These are phyloP conservation scores for Aspergillus piperis DNA, from an alignment of 2,329 filamentous ascomycete species.

Conservation along the genomic window DNA sequence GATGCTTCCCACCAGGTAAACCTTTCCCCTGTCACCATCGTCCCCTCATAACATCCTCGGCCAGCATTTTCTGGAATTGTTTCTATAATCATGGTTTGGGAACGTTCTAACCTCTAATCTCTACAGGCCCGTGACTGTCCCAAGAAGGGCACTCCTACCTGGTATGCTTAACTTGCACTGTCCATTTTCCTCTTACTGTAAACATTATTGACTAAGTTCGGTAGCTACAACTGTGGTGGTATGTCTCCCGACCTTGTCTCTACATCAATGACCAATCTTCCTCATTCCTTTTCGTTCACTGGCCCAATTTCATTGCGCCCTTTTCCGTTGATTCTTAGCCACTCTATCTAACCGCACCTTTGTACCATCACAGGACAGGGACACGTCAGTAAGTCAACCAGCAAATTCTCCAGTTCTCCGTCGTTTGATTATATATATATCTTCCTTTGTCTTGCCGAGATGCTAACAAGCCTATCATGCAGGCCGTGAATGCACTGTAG, in stretches of 20 bases:
- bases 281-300: neutral
- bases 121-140: constrained; percentile 81
- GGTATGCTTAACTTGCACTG: constrained; percentile 55
- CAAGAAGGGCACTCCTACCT: constrained; percentile 78
- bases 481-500: constrained; percentile 89
- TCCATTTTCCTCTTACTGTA: neutral
- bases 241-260: constrained; percentile 41
- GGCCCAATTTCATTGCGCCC: neutral
- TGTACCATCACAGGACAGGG: constrained; percentile 56
- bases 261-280: neutral
- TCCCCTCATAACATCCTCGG: neutral
- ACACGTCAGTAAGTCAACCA: constrained; percentile 68
- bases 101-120: constrained; percentile 26
- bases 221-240: constrained; percentile 80
- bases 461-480: constrained; percentile 3
- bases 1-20: constrained; percentile 74
- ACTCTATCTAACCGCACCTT: constrained; percentile 20
- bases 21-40: constrained; percentile 19
- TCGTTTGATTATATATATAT: neutral
- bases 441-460: neutral
- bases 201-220: constrained; percentile 12
- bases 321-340: neutral
- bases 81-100: constrained; percentile 20
- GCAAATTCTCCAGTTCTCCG: constrained; percentile 5
- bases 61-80: neutral